Percentiles rank a stretch among this genome's conserved stretches.
Evolutionary conservation across 176 grass and related monocot species (phyloP).

Genomic region (Musa acuminata): DNA sequence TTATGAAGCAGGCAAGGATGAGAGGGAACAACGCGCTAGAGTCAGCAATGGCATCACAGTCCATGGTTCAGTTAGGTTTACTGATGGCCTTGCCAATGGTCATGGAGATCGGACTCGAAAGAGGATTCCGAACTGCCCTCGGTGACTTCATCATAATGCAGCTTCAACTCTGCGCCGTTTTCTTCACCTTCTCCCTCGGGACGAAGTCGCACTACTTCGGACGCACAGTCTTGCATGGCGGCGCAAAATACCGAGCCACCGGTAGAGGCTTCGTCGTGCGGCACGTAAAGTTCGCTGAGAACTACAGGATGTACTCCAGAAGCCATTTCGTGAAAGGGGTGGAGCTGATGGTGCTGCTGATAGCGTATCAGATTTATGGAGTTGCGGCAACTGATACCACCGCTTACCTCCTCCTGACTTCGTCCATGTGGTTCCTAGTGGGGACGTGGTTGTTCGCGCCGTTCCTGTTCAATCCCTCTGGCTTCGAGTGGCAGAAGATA

Average conservation of each 20-base stretch:
- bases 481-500: conserved; percentile 86
- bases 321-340: conserved; percentile 76
- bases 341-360: conserved; percentile 55
- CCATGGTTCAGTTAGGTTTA: conserved; percentile 70
- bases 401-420: conserved; percentile 52
- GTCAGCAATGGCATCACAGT: conserved; percentile 83
- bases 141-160: conserved; percentile 78
- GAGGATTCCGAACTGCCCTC: conserved; percentile 67
- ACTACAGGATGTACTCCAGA: conserved; percentile 75
- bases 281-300: conserved; percentile 76
- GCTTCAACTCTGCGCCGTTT: conserved; percentile 75
- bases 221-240: conserved; percentile 62
- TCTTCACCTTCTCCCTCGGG: conserved; percentile 83
- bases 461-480: conserved; percentile 86
- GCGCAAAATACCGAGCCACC: conserved; percentile 73
- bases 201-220: conserved; percentile 84
- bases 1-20: conserved; percentile 72
- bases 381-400: conserved; percentile 42
- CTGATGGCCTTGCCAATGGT: conserved; percentile 90
- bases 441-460: conserved; percentile 76
- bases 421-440: conserved; percentile 87
- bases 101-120: conserved; percentile 85
- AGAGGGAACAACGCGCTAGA: conserved; percentile 57
- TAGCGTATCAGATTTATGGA: conserved; percentile 58
- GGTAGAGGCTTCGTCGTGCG: conserved; percentile 79